Conservation (phyloP, 2,329 filamentous ascomycete genomes). For the Colletotrichum musae region DNA sequence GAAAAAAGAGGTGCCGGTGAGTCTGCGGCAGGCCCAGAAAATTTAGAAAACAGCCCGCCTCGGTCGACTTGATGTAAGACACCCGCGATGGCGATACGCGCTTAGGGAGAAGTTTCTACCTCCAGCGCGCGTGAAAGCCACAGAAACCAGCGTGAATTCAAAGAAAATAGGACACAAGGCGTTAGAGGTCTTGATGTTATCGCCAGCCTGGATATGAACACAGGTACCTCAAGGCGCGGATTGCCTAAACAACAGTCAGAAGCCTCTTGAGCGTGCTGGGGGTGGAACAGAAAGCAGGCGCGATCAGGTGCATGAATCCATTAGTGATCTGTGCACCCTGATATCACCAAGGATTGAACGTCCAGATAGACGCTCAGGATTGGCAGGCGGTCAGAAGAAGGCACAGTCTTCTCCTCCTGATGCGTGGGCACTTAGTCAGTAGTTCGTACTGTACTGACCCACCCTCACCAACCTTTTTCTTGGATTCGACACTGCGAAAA, state of each 20-base stretch:
- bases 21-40: too few species aligned
- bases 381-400: background rate
- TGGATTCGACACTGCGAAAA: conserved; percentile 83
- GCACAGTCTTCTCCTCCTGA: background rate
- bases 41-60: too few species aligned
- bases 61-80: background rate
- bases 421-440: too few species aligned
- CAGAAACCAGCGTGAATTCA: too few species aligned
- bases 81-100: background rate
- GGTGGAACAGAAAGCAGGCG: background rate
- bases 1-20: too few species aligned
- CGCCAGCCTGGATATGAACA: too few species aligned
- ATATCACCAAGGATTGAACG: background rate
- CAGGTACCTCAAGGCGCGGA: background rate
- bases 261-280: background rate
- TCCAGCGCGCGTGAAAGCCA: too few species aligned
- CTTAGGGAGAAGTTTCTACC: too few species aligned
- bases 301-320: background rate
- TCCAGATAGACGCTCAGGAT: background rate
- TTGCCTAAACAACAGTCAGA: conserved; percentile 2
- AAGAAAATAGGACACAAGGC: too few species aligned
- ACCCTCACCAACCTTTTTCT: conserved; percentile 82
- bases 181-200: too few species aligned
- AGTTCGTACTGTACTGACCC: conserved; percentile 6
- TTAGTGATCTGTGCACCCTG: background rate